phyloP scores from a whole-genome alignment of 2,329 filamentous ascomycete genomes.

The Fusarium lyarnte region DNA sequence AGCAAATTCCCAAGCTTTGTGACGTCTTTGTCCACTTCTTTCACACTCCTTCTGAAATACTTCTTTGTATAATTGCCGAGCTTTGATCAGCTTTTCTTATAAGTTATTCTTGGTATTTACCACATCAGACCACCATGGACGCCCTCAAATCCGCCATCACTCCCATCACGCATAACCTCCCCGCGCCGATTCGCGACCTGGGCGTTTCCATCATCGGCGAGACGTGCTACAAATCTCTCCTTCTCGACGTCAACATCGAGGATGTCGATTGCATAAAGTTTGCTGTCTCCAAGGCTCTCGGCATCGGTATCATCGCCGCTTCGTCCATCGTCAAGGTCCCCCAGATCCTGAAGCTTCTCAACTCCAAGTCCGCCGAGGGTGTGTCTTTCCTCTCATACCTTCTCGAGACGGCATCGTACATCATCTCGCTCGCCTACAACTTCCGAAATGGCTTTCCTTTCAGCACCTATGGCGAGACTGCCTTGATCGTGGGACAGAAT shows the following conservation, averaged over 20 bases:
- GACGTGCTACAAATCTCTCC: constrained; percentile 83
- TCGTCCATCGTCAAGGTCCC: constrained; percentile 95
- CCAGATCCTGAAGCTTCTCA: constrained; percentile 91
- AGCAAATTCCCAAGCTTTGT: constrained; percentile 7
- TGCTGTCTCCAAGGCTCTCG: constrained; percentile 89
- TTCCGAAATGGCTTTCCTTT: constrained; percentile 91
- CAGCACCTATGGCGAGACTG: constrained; percentile 95
- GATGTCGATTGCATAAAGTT: constrained; percentile 86
- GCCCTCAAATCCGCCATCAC: constrained; percentile 68
- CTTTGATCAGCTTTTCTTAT: neutral
- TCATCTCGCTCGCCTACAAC: constrained; percentile 94
- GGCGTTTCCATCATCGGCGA: constrained; percentile 83
- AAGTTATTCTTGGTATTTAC: neutral
- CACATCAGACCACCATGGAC: constrained; percentile 62
- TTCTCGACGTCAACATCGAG: constrained; percentile 84
- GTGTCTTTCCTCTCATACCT: constrained; percentile 91
- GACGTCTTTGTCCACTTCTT: constrained; percentile 29
- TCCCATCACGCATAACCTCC: constrained; percentile 78
- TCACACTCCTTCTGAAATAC: constrained; percentile 26
- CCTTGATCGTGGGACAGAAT: constrained; percentile 91
- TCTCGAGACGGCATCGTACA: constrained; percentile 87
- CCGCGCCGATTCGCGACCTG: constrained; percentile 76
- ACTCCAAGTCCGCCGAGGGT: constrained; percentile 81
- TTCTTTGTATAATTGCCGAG: neutral
- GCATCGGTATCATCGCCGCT: constrained; percentile 91